phyloP scores from a whole-genome alignment of 2,329 filamentous ascomycete genomes.

The Fusarium austroafricanum region DNA sequence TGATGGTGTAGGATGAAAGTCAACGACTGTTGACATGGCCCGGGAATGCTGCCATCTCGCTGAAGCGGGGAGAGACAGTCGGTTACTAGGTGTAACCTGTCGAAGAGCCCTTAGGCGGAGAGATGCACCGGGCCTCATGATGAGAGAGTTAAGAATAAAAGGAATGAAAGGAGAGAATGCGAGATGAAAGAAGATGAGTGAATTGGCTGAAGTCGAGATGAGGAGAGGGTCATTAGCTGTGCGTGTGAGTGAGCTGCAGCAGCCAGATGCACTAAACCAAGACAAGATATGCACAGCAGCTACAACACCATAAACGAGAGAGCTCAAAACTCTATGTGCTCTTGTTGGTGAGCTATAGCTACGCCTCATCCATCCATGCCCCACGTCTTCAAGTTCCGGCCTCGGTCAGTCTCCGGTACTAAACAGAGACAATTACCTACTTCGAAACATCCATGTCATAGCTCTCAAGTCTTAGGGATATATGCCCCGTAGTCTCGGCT shows the following conservation, averaged over 20 bases:
- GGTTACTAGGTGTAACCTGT: constrained; percentile 17
- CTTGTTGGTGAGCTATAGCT: background rate
- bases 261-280: constrained; percentile 31
- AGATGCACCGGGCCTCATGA: constrained; percentile 36
- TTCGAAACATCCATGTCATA: background rate
- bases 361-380: constrained; percentile 23
- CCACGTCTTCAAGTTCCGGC: constrained; percentile 17
- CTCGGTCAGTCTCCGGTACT: constrained; percentile 34
- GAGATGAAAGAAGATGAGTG: constrained; percentile 13
- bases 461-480: constrained; percentile 4
- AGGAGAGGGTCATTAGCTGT: constrained; percentile 1
- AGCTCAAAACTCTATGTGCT: constrained; percentile 6
- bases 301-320: constrained; percentile 20
- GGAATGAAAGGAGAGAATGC: constrained; percentile 5
- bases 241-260: constrained; percentile 16
- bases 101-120: constrained; percentile 36
- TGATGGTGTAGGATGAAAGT: constrained; percentile 37
- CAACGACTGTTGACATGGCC: constrained; percentile 46
- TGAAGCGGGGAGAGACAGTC: constrained; percentile 30
- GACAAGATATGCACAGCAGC: constrained; percentile 13
- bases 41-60: constrained; percentile 38
- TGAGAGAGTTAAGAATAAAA: background rate
- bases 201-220: constrained; percentile 9
- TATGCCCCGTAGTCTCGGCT: constrained; percentile 32
- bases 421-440: background rate